Evolutionary conservation across 2,329 filamentous ascomycete genomes (phyloP), one percentile per base, ranked within the genome.

Genomic region (Calonectria pauciramosa): DNA sequence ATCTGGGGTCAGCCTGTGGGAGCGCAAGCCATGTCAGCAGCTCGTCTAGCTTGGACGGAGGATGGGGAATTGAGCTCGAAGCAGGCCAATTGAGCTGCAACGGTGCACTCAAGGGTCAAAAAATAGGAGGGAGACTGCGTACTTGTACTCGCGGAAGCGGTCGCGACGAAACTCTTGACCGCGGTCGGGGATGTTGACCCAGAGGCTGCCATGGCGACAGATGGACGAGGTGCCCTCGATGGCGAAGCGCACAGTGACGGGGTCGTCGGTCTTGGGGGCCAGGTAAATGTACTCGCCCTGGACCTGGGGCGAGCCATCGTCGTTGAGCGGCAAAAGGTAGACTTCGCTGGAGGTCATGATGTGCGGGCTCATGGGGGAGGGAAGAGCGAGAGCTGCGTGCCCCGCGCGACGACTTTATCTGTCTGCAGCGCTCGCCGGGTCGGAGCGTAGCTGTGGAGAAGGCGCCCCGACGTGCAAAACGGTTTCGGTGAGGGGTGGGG

Each of bases 181-280:
- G 80, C 93, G 89, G 75, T 93, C 91, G 10, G 97, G 97, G 75
- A 99, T 94, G 85, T 99, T 99, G 82, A 98, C 94, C 96, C 97
- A 99, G 76, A 99, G 90, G 83, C 95, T 98, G 74, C 97, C 97
- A 86, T 98, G 90, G 79, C 96, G 92, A 85, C 96, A 98, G 88
- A 99, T 97, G 76, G 96, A 98, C 83, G 96, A 98, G 72, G 95
- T 96, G 76, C 97, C 96, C 86, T 98, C 94, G 80, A 98, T 96
- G 79, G 95, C 92, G 85, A 99, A 98, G 74, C 96, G 93, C 72
- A 98, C 89, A 68, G 91, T 91, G 82, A 99, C 93, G 52, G 94
- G 94, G n/a, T 93, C 90, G 51, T 90, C 91, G 23, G 94, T 93
- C 77, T 87, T 87, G 23, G 97, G 93, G 0, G 96, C 94, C 54